A percentile compares a stretch with the other conserved stretches of the same genome.
phyloP scores from a whole-genome alignment of 75 land plant genomes.

The Selaginella moellendorffii region DNA sequence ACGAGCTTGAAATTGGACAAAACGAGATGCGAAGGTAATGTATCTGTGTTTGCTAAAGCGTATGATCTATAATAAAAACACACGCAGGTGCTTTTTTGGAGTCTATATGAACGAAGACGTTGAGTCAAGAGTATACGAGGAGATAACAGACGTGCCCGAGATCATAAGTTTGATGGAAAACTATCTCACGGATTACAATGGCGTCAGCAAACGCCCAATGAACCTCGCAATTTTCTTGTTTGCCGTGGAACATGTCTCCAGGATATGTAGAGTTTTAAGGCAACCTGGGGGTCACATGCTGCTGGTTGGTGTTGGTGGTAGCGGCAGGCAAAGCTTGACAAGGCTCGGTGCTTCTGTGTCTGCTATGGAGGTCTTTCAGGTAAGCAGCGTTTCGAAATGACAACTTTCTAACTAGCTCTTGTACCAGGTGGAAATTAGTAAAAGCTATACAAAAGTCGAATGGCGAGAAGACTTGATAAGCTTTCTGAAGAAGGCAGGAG shows the following conservation, averaged over 20 bases:
- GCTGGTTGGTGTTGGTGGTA: constrained; percentile 32
- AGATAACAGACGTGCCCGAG: constrained; percentile 14
- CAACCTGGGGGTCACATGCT: constrained; percentile 39
- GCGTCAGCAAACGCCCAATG: constrained; percentile 32
- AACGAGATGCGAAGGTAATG: constrained; percentile 29
- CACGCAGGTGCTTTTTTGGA: constrained; percentile 28
- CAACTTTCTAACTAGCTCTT: too few relatives aligned
- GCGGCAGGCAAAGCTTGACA: constrained; percentile 32
- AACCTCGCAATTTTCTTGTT: constrained; percentile 33
- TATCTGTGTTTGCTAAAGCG: background rate
- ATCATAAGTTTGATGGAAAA: constrained; percentile 18
- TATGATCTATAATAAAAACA: background rate
- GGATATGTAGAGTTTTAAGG: constrained; percentile 26
- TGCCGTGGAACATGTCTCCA: constrained; percentile 34
- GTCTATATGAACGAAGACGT: constrained; percentile 28
- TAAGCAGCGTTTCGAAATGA: too few relatives aligned
- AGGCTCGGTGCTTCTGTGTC: constrained; percentile 27
- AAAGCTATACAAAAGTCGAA: constrained; percentile 27
- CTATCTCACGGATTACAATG: constrained; percentile 26
- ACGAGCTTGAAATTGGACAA: constrained; percentile 10
- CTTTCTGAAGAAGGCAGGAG: constrained; percentile 33
- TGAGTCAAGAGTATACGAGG: constrained; percentile 24
- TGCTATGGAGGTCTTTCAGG: constrained; percentile 33
- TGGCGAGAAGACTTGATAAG: constrained; percentile 30
- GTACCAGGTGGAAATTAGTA: constrained; percentile 28